Evolutionary conservation across 2,329 filamentous ascomycete genomes (phyloP), one percentile per base, ranked within the genome.

Genomic region (Colletotrichum sp.): DNA sequence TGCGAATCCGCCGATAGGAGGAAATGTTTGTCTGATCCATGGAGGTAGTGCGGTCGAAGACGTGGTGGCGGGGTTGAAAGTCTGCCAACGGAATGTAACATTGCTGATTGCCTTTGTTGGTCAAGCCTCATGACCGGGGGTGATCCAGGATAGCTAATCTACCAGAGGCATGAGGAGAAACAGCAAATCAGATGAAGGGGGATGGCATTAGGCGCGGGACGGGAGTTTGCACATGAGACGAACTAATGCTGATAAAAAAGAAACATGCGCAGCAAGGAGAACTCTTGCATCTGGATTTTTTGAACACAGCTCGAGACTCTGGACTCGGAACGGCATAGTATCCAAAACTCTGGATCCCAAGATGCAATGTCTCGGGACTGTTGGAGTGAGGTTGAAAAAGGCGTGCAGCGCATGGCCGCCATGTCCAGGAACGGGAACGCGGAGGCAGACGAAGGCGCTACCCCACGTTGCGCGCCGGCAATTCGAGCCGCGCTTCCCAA

Each of bases 81-180:
- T 60, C 15, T 55, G 55, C 21, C 30, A 36, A 30, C 74, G 74
- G 74, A 76, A 74, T 62, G 70, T 73, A 70, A 74, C 74, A 36
- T 24, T 74, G 71, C 66, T 66, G 65, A 66, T 76, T 76, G 71
- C 74, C 74, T 61, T 73, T 70, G 71, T 74, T 66, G 74, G 74
- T 73, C 61, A 70, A 74, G 65, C 66, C 52, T 62, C 58, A 58
- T 64, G 71, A 74, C 71, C 48, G 21, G 70, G 67, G 74, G 43
- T 62, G 36, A 28, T 30, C 43, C 55, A 36, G 18, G 58, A 28
- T 15, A 64, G 28, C 26, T 30, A 76, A 65, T 76, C 32, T 76
- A 74, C 34, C 48, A 60, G 71, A 72, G 16, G 73, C 73, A 58
- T 28, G n/a, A 34, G 38, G 62, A 61, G 69, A 67, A 58, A 56